phyloP scores from a whole-genome alignment of 768 basidiomycete genomes.

The Boletus tylopilopsis region DNA sequence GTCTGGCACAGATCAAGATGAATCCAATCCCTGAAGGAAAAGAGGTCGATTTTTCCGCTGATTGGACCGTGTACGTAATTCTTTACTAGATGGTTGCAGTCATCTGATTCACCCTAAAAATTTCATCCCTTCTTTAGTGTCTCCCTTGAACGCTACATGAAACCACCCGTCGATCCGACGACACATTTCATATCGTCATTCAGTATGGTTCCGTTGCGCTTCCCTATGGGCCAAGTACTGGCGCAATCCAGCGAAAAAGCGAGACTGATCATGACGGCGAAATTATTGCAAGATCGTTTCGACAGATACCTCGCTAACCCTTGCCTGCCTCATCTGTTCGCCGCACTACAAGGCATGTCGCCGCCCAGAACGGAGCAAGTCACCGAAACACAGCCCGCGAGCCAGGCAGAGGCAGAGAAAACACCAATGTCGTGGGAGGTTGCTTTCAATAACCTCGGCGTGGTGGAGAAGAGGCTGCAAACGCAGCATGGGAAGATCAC shows the following conservation, averaged over 20 bases:
- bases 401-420: neutral
- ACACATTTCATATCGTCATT: constrained; percentile 19
- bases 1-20: constrained; percentile 20
- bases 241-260: constrained; percentile 5
- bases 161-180: constrained; percentile 14
- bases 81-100: neutral
- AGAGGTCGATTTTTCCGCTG: constrained; percentile 16
- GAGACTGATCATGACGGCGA: constrained; percentile 12
- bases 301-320: constrained; percentile 13
- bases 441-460: constrained; percentile 13
- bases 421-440: neutral
- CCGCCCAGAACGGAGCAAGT: neutral
- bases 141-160: constrained; percentile 19
- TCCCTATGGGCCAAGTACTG: constrained; percentile 15
- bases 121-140: constrained; percentile 3
- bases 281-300: constrained; percentile 9
- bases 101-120: neutral
- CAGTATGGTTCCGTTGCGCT: constrained; percentile 10
- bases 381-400: neutral
- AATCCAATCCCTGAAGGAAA: constrained; percentile 13
- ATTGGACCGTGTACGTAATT: constrained; percentile 7
- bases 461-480: constrained; percentile 10
- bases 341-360: neutral
- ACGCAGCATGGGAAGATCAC: constrained; percentile 2
- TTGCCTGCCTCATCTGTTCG: constrained; percentile 10